Evolutionary conservation across 2,329 filamentous ascomycete genomes (phyloP), one percentile per base, ranked within the genome.

Genomic region (Talaromyces sp.): DNA sequence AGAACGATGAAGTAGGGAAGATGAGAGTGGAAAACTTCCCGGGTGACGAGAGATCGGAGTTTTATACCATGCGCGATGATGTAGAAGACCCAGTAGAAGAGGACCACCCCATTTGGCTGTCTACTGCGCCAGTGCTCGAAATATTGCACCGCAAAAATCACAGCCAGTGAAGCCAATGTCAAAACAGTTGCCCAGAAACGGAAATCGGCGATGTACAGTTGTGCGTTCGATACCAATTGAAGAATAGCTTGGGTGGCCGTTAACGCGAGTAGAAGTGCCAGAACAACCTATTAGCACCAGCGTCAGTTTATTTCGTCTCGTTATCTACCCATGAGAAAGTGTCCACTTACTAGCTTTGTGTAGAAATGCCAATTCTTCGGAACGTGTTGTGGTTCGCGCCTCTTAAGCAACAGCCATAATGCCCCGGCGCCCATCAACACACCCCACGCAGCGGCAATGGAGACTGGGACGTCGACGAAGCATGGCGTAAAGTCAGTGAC

Each of bases 401-500:
- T 90, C 70, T 84, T 87, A 63, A 93, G 77, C 61, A 98, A 82
- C 82, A 91, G 91, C 87, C 89, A 94, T 49, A 96, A 80, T 35
- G 94, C 92, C 54, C 88, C 84, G 8, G 88, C 84, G 65, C 95
- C 95, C 68, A 89, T 85, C 27, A 97, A 63, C 27, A 97, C 83
- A 17, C 94, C 93, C 80, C 90, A 96, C 15, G 84, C 84, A 9
- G 92, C 91, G 33, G 97, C 91, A 1, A 85, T 80, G 39, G 90
- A 87, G 66, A 98, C 87, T 87, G 92, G 93, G 25, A 96, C 87
- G 76, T 99, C 96, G 72, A 98, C 88, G 75, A 99, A 99, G 82
- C 95, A 99, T 47, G 95, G 94, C 17, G 95, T 98, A 73, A 99
- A 93, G 80, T 99, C 95, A 79, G 92, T 97, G 77, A 94, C 86